A percentile compares a stretch with the other conserved stretches of the same genome.
Evolutionary conservation across 129 eudicot species (phyloP).

Genomic region (Solidago caesia): DNA sequence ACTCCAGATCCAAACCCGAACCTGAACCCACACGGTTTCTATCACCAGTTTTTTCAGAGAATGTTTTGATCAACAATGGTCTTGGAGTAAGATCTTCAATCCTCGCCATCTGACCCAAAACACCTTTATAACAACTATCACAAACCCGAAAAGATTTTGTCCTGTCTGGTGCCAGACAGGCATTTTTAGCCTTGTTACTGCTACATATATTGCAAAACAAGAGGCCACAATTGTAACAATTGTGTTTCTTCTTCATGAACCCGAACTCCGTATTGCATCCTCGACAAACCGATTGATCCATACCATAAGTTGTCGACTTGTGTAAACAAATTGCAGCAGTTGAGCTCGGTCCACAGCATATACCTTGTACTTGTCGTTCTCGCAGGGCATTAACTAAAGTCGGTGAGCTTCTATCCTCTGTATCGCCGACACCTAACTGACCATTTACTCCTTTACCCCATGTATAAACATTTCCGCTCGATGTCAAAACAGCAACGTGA

Average conservation of each 20-base stretch:
- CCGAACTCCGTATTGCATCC: slow-evolving; percentile 54
- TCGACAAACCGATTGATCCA: slow-evolving; percentile 48
- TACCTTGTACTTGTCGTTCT: slow-evolving; percentile 44
- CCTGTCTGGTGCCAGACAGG: slow-evolving; percentile 53
- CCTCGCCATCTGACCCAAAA: slow-evolving; percentile 29
- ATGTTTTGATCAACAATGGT: slow-evolving; percentile 37
- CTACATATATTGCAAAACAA: slow-evolving; percentile 50
- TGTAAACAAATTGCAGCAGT: slow-evolving; percentile 61
- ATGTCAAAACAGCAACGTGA: slow-evolving; percentile 50
- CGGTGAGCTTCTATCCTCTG: slow-evolving; percentile 51
- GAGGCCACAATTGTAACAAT: slow-evolving; percentile 62
- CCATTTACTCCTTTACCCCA: slow-evolving; percentile 76
- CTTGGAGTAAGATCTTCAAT: slow-evolving; percentile 37
- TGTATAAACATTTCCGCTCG: slow-evolving; percentile 54
- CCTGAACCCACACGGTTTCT: slow-evolving; percentile 13
- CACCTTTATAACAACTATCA: slow-evolving; percentile 44
- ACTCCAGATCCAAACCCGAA: slow-evolving; percentile 18
- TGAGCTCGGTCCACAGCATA: slow-evolving; percentile 56
- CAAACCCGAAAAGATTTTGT: slow-evolving; percentile 57
- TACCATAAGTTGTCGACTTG: slow-evolving; percentile 32
- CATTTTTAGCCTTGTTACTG: slow-evolving; percentile 43
- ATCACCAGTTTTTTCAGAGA: slow-evolving; percentile 18
- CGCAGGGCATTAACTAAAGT: slow-evolving; percentile 51
- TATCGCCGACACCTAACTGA: slow-evolving; percentile 55
- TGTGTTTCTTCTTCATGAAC: slow-evolving; percentile 56